Evolutionary conservation across 768 basidiomycete species (phyloP).

Genomic region (Boletus pseudo-olivaceus): DNA sequence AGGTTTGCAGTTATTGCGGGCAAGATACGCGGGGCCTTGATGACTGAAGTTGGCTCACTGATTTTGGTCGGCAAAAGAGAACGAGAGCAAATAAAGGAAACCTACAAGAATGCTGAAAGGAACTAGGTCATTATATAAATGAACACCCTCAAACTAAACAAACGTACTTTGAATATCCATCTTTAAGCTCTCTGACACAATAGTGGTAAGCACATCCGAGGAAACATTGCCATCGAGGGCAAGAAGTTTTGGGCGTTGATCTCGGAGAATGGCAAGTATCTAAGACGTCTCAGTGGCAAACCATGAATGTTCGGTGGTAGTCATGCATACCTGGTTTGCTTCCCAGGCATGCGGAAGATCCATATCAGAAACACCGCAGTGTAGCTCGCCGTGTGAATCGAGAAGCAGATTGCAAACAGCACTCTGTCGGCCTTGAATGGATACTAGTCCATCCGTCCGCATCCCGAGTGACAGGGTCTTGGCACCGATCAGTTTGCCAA

Average conservation of each 20-base stretch:
- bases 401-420: conserved; percentile 88
- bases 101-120: conserved; percentile 71
- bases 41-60: conserved; percentile 91
- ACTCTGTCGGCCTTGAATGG: conserved; percentile 43
- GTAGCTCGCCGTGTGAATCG: conserved; percentile 63
- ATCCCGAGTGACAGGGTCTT: conserved; percentile 65
- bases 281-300: conserved; percentile 24
- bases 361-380: conserved; percentile 94
- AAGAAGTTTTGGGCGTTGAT: conserved; percentile 53
- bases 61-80: conserved; percentile 6
- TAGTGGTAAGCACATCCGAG: conserved; percentile 43
- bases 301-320: neutral
- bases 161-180: conserved; percentile 52
- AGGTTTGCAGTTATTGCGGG: conserved; percentile 50
- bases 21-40: conserved; percentile 71
- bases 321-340: conserved; percentile 38
- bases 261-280: conserved; percentile 49
- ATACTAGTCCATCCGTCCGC: conserved; percentile 75
- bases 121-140: conserved; percentile 1
- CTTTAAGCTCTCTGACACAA: conserved; percentile 51
- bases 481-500: conserved; percentile 62
- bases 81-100: conserved; percentile 3
- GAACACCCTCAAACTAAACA: neutral
- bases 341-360: conserved; percentile 53
- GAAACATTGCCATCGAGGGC: conserved; percentile 78